Evolutionary conservation across 345 rosid species (phyloP).

Genomic region (Corchorus olitorius): DNA sequence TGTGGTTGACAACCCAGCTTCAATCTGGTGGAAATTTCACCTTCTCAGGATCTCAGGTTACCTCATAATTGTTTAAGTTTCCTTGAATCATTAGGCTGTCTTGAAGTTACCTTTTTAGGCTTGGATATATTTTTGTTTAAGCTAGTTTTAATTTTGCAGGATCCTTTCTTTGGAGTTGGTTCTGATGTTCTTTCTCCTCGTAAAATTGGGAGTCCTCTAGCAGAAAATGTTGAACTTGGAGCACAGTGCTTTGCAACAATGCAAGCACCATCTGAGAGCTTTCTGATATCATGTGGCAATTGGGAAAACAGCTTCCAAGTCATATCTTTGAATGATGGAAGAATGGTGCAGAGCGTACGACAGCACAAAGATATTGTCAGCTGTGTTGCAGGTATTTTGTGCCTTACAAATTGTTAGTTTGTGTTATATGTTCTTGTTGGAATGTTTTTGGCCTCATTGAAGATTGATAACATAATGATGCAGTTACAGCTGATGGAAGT

Average conservation of each 20-base stretch:
- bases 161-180: conserved; percentile 94
- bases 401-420: conserved; percentile 1
- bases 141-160: conserved; percentile 50
- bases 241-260: conserved; percentile 78
- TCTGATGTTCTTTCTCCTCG: conserved; percentile 87
- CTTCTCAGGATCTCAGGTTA: conserved; percentile 88
- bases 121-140: conserved; percentile 10
- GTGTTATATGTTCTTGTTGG: not conserved
- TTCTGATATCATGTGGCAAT: conserved; percentile 89
- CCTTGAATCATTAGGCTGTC: not conserved
- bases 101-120: conserved; percentile 18
- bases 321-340: conserved; percentile 84
- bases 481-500: conserved; percentile 86
- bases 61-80: conserved; percentile 11
- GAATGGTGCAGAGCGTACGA: conserved; percentile 90
- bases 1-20: conserved; percentile 94
- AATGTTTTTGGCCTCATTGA: conserved; percentile 12
- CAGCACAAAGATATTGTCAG: conserved; percentile 96
- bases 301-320: conserved; percentile 99
- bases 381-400: conserved; percentile 88
- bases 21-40: conserved; percentile 95
- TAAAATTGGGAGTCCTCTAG: conserved; percentile 82
- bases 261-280: conserved; percentile 75
- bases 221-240: conserved; percentile 79
- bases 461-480: conserved; percentile 39